phyloP scores from a whole-genome alignment of 2,329 filamentous ascomycete species.

The Penicillium polonicum region DNA sequence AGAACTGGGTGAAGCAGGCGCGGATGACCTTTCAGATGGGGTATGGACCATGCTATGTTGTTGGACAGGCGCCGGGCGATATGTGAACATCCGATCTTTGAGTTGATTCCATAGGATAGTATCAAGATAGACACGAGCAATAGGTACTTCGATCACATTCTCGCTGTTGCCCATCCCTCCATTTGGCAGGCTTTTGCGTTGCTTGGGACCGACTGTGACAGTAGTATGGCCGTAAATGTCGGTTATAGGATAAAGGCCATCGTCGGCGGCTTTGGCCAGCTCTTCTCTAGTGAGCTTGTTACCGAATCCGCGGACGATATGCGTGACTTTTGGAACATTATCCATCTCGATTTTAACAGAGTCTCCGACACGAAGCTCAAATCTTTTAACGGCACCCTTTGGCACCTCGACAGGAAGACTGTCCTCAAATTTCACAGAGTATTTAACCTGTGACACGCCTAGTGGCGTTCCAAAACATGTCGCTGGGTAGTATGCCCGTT shows the following conservation, averaged over 20 bases:
- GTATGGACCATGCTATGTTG: constrained; percentile 34
- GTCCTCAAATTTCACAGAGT: constrained; percentile 49
- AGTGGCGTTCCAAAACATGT: constrained; percentile 53
- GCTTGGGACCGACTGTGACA: constrained; percentile 44
- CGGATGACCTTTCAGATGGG: constrained; percentile 40
- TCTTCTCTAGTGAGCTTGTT: constrained; percentile 35
- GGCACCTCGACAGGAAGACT: constrained; percentile 42
- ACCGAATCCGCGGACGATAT: constrained; percentile 45
- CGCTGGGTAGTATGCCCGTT: constrained; percentile 59
- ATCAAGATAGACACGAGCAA: constrained; percentile 49
- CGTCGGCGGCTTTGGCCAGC: constrained; percentile 23
- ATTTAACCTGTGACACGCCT: constrained; percentile 40
- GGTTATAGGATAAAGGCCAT: constrained; percentile 33
- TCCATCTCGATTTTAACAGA: constrained; percentile 48
- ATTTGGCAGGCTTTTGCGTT: constrained; percentile 43
- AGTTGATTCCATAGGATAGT: constrained; percentile 48
- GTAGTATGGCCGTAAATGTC: constrained; percentile 46
- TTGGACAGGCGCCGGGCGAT: constrained; percentile 21
- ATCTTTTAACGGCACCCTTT: constrained; percentile 41
- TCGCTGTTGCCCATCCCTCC: constrained; percentile 30
- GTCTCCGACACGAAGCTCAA: constrained; percentile 48
- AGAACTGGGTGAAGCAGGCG: constrained; percentile 50
- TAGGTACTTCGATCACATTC: constrained; percentile 42
- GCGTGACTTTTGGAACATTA: constrained; percentile 44
- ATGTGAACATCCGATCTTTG: constrained; percentile 41